Percentiles rank a stretch among this genome's conserved stretches.
phyloP scores from a whole-genome alignment of 495 filamentous ascomycete genomes.

The Neurospora africana region DNA sequence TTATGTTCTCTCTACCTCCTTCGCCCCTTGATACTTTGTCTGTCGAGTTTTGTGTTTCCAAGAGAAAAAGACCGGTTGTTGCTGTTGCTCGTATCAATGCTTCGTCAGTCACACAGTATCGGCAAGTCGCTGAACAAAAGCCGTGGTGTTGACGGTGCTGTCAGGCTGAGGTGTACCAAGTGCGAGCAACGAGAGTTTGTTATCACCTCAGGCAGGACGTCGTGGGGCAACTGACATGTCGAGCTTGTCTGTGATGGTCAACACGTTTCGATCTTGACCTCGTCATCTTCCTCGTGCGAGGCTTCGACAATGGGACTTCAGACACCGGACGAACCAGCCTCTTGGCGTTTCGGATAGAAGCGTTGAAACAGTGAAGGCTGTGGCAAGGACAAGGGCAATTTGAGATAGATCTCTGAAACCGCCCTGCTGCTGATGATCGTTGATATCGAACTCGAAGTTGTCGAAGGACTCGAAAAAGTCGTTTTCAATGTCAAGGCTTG shows the following conservation, averaged over 20 bases:
- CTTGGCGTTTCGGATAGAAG: background rate
- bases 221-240: background rate
- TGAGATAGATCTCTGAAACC: background rate
- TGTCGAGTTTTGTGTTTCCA: background rate
- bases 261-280: background rate
- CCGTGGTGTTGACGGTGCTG: background rate
- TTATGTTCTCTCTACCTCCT: background rate
- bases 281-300: background rate
- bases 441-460: background rate
- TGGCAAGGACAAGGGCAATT: background rate
- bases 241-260: background rate
- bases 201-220: background rate
- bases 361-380: background rate
- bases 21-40: background rate
- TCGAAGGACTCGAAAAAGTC: background rate
- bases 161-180: background rate
- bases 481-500: background rate
- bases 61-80: background rate
- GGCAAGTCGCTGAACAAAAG: background rate
- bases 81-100: background rate
- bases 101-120: background rate
- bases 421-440: background rate
- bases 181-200: background rate
- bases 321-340: background rate
- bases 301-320: background rate